These are phyloP conservation scores for Dactylorhiza incarnata DNA, from an alignment of 106 monocot genomes.

Conservation along the genomic window DNA sequence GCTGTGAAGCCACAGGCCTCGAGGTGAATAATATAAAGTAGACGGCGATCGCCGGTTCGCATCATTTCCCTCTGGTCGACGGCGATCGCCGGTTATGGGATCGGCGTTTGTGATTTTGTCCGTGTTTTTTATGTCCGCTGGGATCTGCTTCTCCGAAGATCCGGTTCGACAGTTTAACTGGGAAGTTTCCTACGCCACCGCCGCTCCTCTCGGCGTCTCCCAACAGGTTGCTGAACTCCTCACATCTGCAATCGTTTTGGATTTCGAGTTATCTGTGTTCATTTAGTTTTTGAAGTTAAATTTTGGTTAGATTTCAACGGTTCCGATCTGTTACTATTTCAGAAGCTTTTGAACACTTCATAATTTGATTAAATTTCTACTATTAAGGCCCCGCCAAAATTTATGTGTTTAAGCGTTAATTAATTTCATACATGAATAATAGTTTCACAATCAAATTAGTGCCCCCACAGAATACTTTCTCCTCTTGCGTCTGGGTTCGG, in stretches of 20 bases:
- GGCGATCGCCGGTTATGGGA: neutral
- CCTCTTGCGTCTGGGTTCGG: too few species aligned
- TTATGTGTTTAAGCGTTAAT: too few species aligned
- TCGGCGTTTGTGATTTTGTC: neutral
- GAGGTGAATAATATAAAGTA: neutral
- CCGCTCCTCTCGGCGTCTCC: conserved; percentile 51
- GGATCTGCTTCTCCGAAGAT: conserved; percentile 23
- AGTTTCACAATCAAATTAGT: too few species aligned
- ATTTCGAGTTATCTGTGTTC: neutral
- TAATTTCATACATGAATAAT: too few species aligned
- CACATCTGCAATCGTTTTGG: neutral
- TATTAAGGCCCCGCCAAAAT: too few species aligned
- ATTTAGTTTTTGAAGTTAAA: too few species aligned
- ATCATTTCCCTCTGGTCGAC: too few species aligned
- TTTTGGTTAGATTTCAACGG: too few species aligned
- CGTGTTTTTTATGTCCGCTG: neutral
- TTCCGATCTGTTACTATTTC: too few species aligned
- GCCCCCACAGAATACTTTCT: too few species aligned
- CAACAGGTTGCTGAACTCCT: conserved; percentile 32
- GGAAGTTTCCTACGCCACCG: conserved; percentile 52
- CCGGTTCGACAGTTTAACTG: conserved; percentile 38
- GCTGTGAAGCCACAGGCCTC: neutral
- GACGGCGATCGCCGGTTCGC: neutral
- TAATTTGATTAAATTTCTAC: too few species aligned
- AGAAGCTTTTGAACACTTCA: too few species aligned